A percentile compares a stretch with the other conserved stretches of the same genome.
Evolutionary conservation across 176 grass and related monocot genomes (phyloP).

Genomic region (Oryza australiensis): DNA sequence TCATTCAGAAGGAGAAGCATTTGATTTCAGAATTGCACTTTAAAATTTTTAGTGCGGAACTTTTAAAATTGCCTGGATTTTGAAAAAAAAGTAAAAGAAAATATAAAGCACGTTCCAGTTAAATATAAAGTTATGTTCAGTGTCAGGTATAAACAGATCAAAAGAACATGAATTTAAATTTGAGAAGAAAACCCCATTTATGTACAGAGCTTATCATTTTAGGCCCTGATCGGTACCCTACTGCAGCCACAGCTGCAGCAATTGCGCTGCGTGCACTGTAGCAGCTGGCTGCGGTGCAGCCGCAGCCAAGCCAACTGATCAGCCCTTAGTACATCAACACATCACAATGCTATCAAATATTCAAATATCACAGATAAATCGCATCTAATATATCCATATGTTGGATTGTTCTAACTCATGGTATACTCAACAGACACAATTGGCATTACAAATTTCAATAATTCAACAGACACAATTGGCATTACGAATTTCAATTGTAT

Average conservation of each 20-base stretch:
- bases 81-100: not conserved
- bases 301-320: too few relatives aligned
- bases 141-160: not conserved
- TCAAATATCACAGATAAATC: not conserved
- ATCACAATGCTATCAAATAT: too few relatives aligned
- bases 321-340: too few relatives aligned
- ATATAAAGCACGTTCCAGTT: not conserved
- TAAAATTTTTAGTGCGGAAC: not conserved
- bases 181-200: too few relatives aligned
- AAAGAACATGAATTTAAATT: too few relatives aligned
- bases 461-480: too few relatives aligned
- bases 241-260: too few relatives aligned
- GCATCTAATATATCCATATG: not conserved
- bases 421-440: not conserved
- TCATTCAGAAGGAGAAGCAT: not conserved
- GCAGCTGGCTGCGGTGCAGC: too few relatives aligned
- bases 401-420: not conserved
- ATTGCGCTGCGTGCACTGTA: too few relatives aligned
- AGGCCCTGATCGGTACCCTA: too few relatives aligned
- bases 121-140: slow-evolving; percentile 14
- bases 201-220: too few relatives aligned
- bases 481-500: too few relatives aligned
- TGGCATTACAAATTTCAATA: slow-evolving; percentile 13
- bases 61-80: not conserved
- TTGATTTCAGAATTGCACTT: not conserved